A percentile compares a stretch with the other conserved stretches of the same genome.
These are phyloP conservation scores for Cladophialophora yegresii DNA, from an alignment of 2,329 filamentous ascomycete genomes.

Conservation along the genomic window DNA sequence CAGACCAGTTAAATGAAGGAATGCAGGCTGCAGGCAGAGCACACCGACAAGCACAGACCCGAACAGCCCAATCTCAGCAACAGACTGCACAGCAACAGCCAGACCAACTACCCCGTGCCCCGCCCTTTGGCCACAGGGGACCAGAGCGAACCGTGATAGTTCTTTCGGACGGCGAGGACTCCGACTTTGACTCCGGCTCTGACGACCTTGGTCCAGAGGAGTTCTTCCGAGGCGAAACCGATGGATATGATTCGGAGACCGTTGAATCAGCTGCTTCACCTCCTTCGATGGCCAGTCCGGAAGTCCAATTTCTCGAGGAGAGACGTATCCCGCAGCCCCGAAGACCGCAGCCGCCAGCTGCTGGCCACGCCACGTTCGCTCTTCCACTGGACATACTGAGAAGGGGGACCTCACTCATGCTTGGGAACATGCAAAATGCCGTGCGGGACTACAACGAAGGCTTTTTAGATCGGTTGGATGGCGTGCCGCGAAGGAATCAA, in stretches of 20 bases:
- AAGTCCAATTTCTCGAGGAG: conserved; percentile 52
- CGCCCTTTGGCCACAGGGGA: conserved; percentile 17
- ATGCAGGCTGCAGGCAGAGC: background rate
- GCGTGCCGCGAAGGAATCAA: conserved; percentile 30
- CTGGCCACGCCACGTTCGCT: conserved; percentile 29
- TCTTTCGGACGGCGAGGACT: conserved; percentile 51
- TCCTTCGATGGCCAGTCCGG: conserved; percentile 43
- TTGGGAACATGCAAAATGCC: conserved; percentile 20
- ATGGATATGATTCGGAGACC: background rate
- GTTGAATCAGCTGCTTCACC: background rate
- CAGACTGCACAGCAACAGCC: background rate
- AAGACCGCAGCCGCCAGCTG: conserved; percentile 10
- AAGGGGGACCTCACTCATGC: conserved; percentile 24
- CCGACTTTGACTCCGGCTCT: conserved; percentile 39
- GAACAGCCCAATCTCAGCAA: background rate
- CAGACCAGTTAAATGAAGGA: background rate
- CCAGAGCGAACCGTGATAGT: conserved; percentile 44
- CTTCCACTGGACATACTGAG: conserved; percentile 23
- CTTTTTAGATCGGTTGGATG: conserved; percentile 29
- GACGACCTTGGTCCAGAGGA: background rate
- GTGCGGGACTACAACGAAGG: conserved; percentile 15
- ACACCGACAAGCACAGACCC: background rate
- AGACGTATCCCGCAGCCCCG: conserved; percentile 23
- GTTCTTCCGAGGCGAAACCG: background rate
- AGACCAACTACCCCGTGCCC: conserved; percentile 17